Evolutionary conservation across 1,284 basidiomycete genomes (phyloP), one percentile per base, ranked within the genome.

Genomic region (Rhodotorula sp.): DNA sequence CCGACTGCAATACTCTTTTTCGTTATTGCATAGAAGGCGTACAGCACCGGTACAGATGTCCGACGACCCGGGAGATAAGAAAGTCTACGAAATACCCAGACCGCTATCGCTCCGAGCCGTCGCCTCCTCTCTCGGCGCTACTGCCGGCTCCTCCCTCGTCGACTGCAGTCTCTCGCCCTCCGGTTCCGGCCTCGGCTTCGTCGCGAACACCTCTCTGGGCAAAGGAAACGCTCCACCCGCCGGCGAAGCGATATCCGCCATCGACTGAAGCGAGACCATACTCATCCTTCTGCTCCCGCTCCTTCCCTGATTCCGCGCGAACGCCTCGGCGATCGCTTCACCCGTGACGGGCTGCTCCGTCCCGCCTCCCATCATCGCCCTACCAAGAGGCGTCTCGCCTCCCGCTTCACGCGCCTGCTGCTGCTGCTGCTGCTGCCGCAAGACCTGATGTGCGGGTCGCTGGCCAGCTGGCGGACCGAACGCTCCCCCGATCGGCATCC

Each of bases 341-440:
- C 40, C 56, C 46, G 54, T 40, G 31, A 64, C 47, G 37, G 59
- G 64, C 30, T 59, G 56, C 46, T 57, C 58, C 13, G 59, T 47
- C 26, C 54, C 26, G n/a, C 56, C 34, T 2, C 59, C 59, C 59
- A 59, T 59, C 47, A n/a, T 34, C 22, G 55, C 58, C 3, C 26
- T 30, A 7, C 28, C 53, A n/a, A 24, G 34, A 53, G 52, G 37
- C 37, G 11, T 37, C 10, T n/a, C 37, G 3, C 16, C 52, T 31
- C 37, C 37, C 16, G 37, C 37, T 20, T 37, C 55, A 9, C n/a
- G 37, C 34, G 34, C 54, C 40, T 51, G 64, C 63, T 63, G 51
- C 48, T 15, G 30, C 40, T 51, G 64, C 63, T 63, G 51, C 48
- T 15, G 30, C 40, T 47, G 47, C 13, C 44, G 52, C 58, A 46